phyloP scores from a whole-genome alignment of 306 rosid genomes.

The Albizia julibrissin region DNA sequence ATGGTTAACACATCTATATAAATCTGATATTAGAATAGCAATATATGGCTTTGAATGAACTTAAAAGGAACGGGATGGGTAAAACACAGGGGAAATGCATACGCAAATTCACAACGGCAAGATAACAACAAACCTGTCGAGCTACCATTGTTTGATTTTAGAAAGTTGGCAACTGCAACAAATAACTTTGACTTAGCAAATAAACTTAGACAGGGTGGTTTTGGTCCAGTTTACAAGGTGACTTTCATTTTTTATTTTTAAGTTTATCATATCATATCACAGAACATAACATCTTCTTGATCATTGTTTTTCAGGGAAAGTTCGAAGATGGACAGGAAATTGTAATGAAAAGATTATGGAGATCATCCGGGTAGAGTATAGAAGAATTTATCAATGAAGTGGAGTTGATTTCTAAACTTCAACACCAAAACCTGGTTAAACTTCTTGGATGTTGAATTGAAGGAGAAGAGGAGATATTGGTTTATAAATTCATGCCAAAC shows the following conservation, averaged over 20 bases:
- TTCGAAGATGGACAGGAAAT: constrained; percentile 16
- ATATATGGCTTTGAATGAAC: neutral
- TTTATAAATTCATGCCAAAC: constrained; percentile 29
- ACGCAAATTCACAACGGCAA: neutral
- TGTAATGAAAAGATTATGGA: constrained; percentile 26
- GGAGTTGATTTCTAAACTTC: constrained; percentile 31
- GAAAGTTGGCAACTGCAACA: constrained; percentile 34
- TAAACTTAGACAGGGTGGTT: neutral
- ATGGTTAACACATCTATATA: neutral
- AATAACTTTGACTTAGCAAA: constrained; percentile 13
- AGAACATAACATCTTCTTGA: too few relatives aligned
- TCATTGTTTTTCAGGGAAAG: neutral
- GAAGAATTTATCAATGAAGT: constrained; percentile 33
- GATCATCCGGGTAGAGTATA: constrained; percentile 14
- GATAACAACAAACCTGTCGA: neutral
- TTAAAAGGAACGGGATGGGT: neutral
- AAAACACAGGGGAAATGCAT: neutral
- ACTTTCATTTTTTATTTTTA: neutral
- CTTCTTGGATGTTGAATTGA: constrained; percentile 30
- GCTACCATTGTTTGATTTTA: constrained; percentile 29
- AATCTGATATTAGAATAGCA: neutral
- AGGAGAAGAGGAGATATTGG: constrained; percentile 27
- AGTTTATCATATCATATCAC: too few relatives aligned
- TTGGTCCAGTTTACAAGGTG: neutral
- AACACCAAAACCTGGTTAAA: constrained; percentile 13